phyloP scores from a whole-genome alignment of 192 early-diverging fungal species.

The Umbelopsis sp. region DNA sequence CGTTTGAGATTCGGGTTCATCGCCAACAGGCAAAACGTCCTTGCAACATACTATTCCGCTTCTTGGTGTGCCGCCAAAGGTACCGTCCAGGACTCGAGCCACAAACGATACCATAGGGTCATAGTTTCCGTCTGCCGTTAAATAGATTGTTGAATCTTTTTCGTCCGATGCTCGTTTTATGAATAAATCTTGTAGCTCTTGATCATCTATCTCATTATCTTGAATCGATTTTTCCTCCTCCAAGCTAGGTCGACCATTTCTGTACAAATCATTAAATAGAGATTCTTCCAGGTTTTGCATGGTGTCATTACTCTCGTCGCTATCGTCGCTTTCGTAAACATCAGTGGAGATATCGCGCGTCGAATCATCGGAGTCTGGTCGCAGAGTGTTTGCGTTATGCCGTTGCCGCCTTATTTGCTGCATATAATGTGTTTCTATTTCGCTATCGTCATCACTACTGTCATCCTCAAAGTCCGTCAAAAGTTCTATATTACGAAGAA shows the following conservation, averaged over 20 bases:
- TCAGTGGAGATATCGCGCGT: background rate
- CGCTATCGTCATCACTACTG: background rate
- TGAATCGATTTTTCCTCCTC: constrained; percentile 5
- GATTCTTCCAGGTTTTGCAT: background rate
- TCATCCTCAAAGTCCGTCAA: constrained; percentile 3
- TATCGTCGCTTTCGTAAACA: background rate
- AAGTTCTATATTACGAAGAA: background rate
- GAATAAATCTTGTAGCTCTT: background rate
- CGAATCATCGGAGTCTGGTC: background rate
- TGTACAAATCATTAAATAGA: background rate
- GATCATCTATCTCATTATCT: background rate
- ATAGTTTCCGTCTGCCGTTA: constrained; percentile 3
- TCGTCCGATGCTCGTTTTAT: background rate
- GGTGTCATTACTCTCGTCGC: background rate
- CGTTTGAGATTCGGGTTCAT: background rate
- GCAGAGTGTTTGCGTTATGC: background rate
- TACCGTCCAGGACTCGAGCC: background rate
- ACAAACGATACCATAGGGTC: constrained; percentile 11
- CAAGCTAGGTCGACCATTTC: background rate
- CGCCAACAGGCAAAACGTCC: background rate
- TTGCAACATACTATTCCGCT: constrained; percentile 11
- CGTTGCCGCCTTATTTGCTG: background rate
- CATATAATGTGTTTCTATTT: background rate
- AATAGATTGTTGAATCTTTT: background rate
- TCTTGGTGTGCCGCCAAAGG: background rate